phyloP scores from a whole-genome alignment of 106 monocot species.

The Dioscorea zingiberensis region DNA sequence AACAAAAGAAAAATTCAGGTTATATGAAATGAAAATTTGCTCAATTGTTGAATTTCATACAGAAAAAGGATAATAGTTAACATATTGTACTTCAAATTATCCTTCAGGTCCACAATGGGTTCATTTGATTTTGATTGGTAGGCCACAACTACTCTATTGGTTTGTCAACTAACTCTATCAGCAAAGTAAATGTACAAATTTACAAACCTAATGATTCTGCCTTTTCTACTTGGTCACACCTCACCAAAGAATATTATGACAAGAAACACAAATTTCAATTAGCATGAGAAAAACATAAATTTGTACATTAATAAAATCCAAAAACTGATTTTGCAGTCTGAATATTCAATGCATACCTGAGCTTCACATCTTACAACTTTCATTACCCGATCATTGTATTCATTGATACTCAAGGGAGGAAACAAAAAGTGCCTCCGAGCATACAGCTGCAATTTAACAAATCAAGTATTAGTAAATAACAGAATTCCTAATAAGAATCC shows the following conservation, averaged over 20 bases:
- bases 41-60: background rate
- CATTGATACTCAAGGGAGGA: conserved; percentile 86
- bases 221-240: too few relatives aligned
- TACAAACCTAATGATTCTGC: too few relatives aligned
- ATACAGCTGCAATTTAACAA: conserved; percentile 51
- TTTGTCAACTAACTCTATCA: too few relatives aligned
- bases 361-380: conserved; percentile 93
- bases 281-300: background rate
- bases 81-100: too few relatives aligned
- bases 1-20: background rate
- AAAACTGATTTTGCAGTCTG: background rate
- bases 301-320: background rate
- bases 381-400: conserved; percentile 89
- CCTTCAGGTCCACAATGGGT: too few relatives aligned
- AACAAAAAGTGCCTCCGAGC: conserved; percentile 92
- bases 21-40: background rate
- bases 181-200: too few relatives aligned
- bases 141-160: too few relatives aligned
- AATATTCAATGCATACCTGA: conserved; percentile 52
- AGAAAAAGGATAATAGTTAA: background rate
- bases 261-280: background rate
- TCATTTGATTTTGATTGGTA: too few relatives aligned
- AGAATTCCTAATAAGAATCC: too few relatives aligned
- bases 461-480: too few relatives aligned
- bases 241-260: background rate